These are phyloP conservation scores for Pseudisothecium myosuroides DNA, from an alignment of 225 moss, liverwort and hornwort species.

Conservation along the genomic window DNA sequence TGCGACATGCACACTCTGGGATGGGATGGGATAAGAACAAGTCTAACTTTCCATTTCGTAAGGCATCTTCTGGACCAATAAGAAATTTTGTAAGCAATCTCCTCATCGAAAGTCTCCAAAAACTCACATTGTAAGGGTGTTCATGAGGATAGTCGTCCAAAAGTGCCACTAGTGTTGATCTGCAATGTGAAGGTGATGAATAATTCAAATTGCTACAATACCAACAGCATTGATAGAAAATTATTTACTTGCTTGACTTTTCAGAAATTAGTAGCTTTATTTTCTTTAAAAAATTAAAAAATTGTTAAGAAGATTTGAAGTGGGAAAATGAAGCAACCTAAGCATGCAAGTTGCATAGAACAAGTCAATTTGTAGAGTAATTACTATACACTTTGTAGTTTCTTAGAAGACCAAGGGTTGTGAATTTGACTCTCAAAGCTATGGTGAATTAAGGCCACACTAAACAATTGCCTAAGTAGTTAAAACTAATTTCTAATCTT, in stretches of 20 bases:
- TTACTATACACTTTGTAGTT: not conserved
- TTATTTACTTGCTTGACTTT: too few species aligned
- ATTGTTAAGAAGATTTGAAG: too few species aligned
- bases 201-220: not conserved
- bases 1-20: slow-evolving; percentile 23
- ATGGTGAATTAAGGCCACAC: too few species aligned
- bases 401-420: not conserved
- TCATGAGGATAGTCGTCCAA: slow-evolving; percentile 17
- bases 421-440: not conserved
- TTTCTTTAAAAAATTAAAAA: not conserved
- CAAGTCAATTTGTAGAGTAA: not conserved
- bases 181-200: not conserved
- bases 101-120: not conserved
- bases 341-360: not conserved
- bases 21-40: slow-evolving; percentile 27
- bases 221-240: fast-evolving
- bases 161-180: not conserved
- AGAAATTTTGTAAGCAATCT: not conserved
- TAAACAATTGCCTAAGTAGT: not conserved
- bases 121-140: not conserved
- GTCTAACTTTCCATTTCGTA: not conserved
- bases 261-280: too few species aligned
- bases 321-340: fast-evolving
- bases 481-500: not conserved
- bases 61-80: not conserved